These are phyloP conservation scores for Insectozyma bohioensis DNA, from an alignment of 1,139 yeast species.

Conservation along the genomic window DNA sequence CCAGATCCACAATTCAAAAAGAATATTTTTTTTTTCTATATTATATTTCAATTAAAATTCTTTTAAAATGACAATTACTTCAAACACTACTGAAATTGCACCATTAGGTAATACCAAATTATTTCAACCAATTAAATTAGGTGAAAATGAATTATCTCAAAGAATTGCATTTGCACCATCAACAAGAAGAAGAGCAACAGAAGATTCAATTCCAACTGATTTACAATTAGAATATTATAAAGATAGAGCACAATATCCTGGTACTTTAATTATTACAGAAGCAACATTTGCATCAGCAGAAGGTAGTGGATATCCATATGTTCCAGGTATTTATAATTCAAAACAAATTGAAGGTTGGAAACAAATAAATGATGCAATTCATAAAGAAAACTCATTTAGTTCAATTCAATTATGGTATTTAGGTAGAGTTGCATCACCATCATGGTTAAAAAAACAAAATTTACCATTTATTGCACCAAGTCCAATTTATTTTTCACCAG, in stretches of 20 bases:
- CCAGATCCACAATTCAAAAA: too few species aligned
- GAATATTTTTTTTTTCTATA: too few species aligned
- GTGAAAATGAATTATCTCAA: conserved; percentile 34
- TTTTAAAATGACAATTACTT: conserved; percentile 3
- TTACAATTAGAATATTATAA: conserved; percentile 49
- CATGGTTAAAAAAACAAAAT: conserved; percentile 34
- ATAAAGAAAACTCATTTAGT: conserved; percentile 50
- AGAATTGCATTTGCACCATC: conserved; percentile 55
- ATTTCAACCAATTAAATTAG: conserved; percentile 52
- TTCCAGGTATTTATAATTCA: conserved; percentile 56
- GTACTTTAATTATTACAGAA: conserved; percentile 50
- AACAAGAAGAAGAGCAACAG: conserved; percentile 49
- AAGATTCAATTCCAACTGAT: conserved; percentile 47
- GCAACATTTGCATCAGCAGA: conserved; percentile 31
- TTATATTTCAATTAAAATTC: too few species aligned
- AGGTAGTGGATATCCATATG: conserved; percentile 37
- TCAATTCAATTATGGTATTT: conserved; percentile 61
- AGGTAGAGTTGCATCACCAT: conserved; percentile 55
- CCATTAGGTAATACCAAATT: conserved; percentile 28
- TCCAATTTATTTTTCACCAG: conserved; percentile 21
- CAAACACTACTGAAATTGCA: conserved; percentile 9
- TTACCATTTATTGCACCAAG: conserved; percentile 27
- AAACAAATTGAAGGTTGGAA: conserved; percentile 52
- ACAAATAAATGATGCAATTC: conserved; percentile 49
- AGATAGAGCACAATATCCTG: conserved; percentile 52